Base-by-base conservation (phyloP, 2,329 filamentous ascomycete genomes). In the Seiridium cupressi region DNA sequence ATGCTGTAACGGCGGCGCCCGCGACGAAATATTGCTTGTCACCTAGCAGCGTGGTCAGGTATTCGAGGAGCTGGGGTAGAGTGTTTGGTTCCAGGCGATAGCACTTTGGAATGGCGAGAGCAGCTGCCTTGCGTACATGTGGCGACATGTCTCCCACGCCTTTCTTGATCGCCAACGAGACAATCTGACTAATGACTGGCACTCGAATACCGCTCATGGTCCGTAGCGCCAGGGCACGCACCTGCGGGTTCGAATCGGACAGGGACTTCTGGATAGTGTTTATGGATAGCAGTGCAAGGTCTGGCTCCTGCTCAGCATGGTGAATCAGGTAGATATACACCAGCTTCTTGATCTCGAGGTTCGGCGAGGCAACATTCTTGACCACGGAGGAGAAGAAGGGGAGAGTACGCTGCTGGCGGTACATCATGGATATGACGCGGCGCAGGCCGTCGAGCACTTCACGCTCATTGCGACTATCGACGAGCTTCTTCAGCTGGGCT, bases 211-310 rank as follows among this genome's bases (percentile, higher is more conserved):
- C 93, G 0, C 93, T 96, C 94, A 99, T 99, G 65, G 95, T 97
- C 64, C 93, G 92, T 63, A 99, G 82, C 0, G 95, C 95, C 69
- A 99, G 89, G 31, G 94, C 92, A 66, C 95, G 89, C 26, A 97
- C 88, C 71, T 96, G 91, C 1, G 95, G 92, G 73, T 93, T 97
- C 60, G 89, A 83, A 76, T 99, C 95, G 32, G 93, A 96, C 61
- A 99, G 85, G 8, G 94, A 97, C 77, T 97, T 98, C 73, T 99
- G 95, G 68, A 99, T 98, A 5, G 95, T 96, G 77, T 99, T 99
- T 84, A 99, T 97, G 61, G 93, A 97, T 49, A 99, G 84, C 44
- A 99, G 84, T 26, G 95, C 93, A 51, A 97, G 90, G 76, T 99
- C 95, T 60, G 94, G 95, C 71, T 98, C 95, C 64, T 93, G 88